Evolutionary conservation across 1,284 basidiomycete genomes (phyloP).

Genomic region (Cutaneotrichosporon spelunceum): DNA sequence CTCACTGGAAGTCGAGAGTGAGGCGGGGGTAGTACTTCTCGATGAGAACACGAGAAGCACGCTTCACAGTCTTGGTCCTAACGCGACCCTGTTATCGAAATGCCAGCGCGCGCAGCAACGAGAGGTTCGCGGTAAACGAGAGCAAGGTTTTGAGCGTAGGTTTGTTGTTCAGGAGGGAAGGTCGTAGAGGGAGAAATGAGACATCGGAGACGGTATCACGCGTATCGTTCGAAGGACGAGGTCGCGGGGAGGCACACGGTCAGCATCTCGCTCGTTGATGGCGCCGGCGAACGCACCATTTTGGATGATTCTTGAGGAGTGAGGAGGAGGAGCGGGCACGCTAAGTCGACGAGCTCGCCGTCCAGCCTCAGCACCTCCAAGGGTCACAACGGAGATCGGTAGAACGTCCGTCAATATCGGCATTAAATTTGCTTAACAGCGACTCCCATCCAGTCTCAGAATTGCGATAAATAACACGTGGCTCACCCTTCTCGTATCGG

Average conservation of each 20-base stretch:
- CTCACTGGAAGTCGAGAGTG: slow-evolving; percentile 85
- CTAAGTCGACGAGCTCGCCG: slow-evolving; percentile 2
- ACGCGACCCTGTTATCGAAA: slow-evolving; percentile 77
- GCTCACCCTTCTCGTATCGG: neutral
- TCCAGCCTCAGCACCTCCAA: neutral
- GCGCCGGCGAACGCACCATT: slow-evolving; percentile 19
- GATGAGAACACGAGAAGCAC: slow-evolving; percentile 97
- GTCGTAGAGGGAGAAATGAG: neutral
- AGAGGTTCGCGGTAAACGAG: neutral
- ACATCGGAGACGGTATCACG: neutral
- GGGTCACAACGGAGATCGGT: neutral
- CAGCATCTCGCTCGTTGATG: slow-evolving; percentile 8
- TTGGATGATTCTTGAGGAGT: slow-evolving; percentile 23
- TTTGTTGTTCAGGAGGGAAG: neutral
- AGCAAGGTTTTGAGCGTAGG: neutral
- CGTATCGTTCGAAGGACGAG: slow-evolving; percentile 2
- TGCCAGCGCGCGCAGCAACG: neutral
- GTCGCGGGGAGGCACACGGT: slow-evolving; percentile 10
- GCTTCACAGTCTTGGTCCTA: slow-evolving; percentile 99
- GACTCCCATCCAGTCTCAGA: neutral
- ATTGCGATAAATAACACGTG: neutral
- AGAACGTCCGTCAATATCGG: neutral
- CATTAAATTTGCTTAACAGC: neutral
- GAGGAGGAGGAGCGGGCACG: slow-evolving; percentile 11
- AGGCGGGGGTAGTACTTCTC: slow-evolving; percentile 99